These are phyloP conservation scores for Artemisia argyi DNA, from an alignment of 129 eudicot genomes.

Conservation along the genomic window DNA sequence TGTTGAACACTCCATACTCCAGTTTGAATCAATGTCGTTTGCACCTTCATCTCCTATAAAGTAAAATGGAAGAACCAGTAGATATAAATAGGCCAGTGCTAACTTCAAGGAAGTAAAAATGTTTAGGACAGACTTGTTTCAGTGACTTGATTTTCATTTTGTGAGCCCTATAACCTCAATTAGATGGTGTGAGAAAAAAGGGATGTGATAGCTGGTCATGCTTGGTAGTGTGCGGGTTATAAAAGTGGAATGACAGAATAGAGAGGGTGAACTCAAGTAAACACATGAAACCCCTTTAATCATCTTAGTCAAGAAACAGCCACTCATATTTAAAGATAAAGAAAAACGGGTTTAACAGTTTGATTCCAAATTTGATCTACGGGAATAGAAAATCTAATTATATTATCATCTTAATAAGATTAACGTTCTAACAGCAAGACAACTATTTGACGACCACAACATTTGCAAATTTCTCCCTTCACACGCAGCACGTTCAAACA, in stretches of 20 bases:
- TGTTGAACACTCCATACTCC: constrained; percentile 70
- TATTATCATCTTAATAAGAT: constrained; percentile 1
- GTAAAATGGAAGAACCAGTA: constrained; percentile 13
- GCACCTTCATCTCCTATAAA: constrained; percentile 74
- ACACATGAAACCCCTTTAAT: constrained; percentile 12
- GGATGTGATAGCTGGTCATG: constrained; percentile 1
- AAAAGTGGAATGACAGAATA: neutral
- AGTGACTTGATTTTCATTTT: constrained; percentile 10
- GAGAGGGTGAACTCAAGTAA: neutral
- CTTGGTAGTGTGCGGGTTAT: neutral
- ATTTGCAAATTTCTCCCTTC: constrained; percentile 13
- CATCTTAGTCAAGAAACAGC: constrained; percentile 6
- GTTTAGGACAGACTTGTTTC: neutral
- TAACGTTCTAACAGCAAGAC: constrained; percentile 3
- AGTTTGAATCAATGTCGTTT: constrained; percentile 60
- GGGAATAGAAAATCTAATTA: neutral
- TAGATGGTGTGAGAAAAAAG: neutral
- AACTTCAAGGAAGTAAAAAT: constrained; percentile 9
- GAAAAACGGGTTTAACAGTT: constrained; percentile 1
- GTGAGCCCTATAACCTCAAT: constrained; percentile 1
- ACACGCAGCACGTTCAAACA: neutral
- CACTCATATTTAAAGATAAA: neutral
- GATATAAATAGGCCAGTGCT: constrained; percentile 5
- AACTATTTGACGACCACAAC: neutral
- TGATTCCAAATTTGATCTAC: constrained; percentile 8